phyloP scores from a whole-genome alignment of 108 stramenopile genomes.

The Chaetoceros tenuissimus region DNA sequence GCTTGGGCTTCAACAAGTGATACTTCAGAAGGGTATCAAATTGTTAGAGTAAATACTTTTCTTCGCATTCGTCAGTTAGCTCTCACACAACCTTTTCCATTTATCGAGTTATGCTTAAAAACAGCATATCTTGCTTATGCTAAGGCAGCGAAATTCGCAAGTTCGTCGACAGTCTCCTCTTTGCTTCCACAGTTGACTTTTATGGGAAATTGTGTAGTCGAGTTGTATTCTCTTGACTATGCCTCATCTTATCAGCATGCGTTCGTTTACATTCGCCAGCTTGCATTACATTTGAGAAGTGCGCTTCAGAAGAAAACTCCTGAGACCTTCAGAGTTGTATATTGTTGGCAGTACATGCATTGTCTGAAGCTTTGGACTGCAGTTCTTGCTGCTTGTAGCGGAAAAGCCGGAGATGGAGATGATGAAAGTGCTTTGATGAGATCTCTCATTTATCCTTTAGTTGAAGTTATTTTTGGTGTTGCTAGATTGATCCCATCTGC shows the following conservation, averaged over 20 bases:
- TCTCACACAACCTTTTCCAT: slow-evolving; percentile 85
- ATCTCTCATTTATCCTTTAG: slow-evolving; percentile 79
- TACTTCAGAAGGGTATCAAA: slow-evolving; percentile 69
- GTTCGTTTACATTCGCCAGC: slow-evolving; percentile 96
- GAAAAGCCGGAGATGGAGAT: slow-evolving; percentile 23
- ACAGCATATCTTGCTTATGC: slow-evolving; percentile 90
- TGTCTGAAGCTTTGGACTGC: slow-evolving; percentile 92
- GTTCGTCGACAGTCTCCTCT: slow-evolving; percentile 49
- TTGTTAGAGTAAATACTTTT: slow-evolving; percentile 82
- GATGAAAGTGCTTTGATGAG: slow-evolving; percentile 57
- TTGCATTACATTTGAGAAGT: slow-evolving; percentile 88
- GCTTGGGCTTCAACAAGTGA: slow-evolving; percentile 79
- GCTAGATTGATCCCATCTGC: slow-evolving; percentile 65
- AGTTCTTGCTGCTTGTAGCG: slow-evolving; percentile 73
- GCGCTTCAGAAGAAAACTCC: slow-evolving; percentile 88
- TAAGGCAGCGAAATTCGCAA: slow-evolving; percentile 80
- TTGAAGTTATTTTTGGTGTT: slow-evolving; percentile 84
- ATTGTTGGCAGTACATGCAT: slow-evolving; percentile 94
- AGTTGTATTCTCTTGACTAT: slow-evolving; percentile 88
- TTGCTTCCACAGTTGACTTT: slow-evolving; percentile 76
- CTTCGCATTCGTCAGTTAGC: slow-evolving; percentile 91
- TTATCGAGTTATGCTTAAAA: slow-evolving; percentile 88
- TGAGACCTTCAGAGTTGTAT: slow-evolving; percentile 73
- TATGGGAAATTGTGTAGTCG: slow-evolving; percentile 93
- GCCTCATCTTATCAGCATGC: slow-evolving; percentile 95